Evolutionary conservation across 176 grass and related monocot genomes (phyloP), one percentile per base, ranked within the genome.

Genomic region (Rhynchospora pubera): DNA sequence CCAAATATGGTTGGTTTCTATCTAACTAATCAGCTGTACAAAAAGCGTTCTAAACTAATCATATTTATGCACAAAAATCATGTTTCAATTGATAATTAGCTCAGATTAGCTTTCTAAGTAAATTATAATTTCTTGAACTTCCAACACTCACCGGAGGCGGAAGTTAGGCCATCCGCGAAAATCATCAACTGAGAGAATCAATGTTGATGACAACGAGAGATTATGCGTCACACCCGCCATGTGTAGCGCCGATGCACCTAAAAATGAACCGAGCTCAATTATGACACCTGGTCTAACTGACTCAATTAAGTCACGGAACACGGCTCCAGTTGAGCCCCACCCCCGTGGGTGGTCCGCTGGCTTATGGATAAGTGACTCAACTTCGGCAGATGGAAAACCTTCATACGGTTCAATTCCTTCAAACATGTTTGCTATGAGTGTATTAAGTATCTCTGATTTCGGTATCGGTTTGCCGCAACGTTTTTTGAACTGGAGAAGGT

Each of bases 231-330:
- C 87, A 62, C 85, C 91, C 0, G 84, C 93, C 97, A 99, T 99
- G 86, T 99, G 97, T 76, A 99, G 89, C 78, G 97, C 97, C 61
- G 97, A 99, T 3, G 97, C 97, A 58, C 96, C 96, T 43, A 99
- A 86, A 88, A 99, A 99, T 5, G 96, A 87, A 75, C 97, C 97
- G 7, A 99, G 97, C 87, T 99, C 97, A n/a, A 99, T 78, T 81
- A 99, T 83, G 70, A 87, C 88, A 19, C 30, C 53, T 0, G 97
- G 97, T 0, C 93, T 91, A 63, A 99, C 82, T 43, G 55, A 6
- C 64, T 83, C 87, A 16, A 99, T 96, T 26, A 99, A 84, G 28
- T 96, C 93, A 26, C 77, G 86, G 86, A 96, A 99, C 67, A 99
- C 97, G 18, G 87, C 86, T 0, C 89, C 91, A 14, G 87, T 95